Evolutionary conservation across 805 yeast genomes (phyloP), one percentile per base, ranked within the genome.

Genomic region (Candida coquimbonensis): DNA sequence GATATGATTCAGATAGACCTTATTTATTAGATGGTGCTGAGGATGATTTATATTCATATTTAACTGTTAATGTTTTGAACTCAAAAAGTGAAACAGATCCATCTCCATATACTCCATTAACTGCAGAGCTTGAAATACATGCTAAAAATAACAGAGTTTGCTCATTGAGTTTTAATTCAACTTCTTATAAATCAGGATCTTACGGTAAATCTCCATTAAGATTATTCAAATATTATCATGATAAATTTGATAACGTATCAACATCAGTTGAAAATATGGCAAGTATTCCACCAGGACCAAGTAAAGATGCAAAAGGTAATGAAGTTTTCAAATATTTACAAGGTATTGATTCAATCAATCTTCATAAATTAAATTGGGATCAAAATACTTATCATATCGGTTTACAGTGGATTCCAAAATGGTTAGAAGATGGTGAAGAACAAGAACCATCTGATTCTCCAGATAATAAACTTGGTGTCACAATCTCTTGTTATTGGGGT

Each of bases 401-500:
- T 3, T 53, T 87, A 42, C 85, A 85, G 57, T 87, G 95, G 95
- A 67, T 83, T 32, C 95, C 95, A 5, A 73, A 72, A 44, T 66
- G 75, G 54, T 65, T 74, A 13, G 61, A 57, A n/a, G 65, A 61
- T 33, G 61, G 62, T 19, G 62, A 63, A 9, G 60, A 52, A 9
- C 61, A 59, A 27, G 61, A 50, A 27, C 63, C 63, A 11, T 44
- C 47, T 4, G 66, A 67, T 42, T 53, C 62, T 0, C 56, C 54
- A 35, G 46, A 50, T 7, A 60, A 67, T 54, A 60, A 66, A 46
- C 62, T 87, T 42, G 82, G 80, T 9, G 72, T 88, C 1, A 62
- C 67, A 8, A 72, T 88, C 9, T 69, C 75, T 24, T 89, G 96
- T 59, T 78, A 68, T 56, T 89, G 91, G 90, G 85, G 87, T 9